phyloP scores from a whole-genome alignment of 495 filamentous ascomycete genomes.

The Daldinia vernicosa region DNA sequence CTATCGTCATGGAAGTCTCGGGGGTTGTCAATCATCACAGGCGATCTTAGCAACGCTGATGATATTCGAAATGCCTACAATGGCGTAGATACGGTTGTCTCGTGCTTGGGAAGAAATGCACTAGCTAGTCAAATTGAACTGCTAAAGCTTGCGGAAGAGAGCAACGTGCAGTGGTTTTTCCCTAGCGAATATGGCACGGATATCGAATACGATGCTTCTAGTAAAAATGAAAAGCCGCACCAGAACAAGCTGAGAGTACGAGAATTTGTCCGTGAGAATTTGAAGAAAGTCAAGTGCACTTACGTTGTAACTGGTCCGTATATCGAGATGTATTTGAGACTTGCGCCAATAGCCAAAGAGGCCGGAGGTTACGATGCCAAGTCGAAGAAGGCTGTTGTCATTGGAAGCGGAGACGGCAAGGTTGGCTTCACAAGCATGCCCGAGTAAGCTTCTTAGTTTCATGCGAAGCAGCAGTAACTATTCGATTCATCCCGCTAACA shows the following conservation, averaged over 20 bases:
- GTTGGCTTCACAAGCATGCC: conserved; percentile 72
- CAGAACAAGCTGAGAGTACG: conserved; percentile 74
- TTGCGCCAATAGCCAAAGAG: conserved; percentile 45
- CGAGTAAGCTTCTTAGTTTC: conserved; percentile 62
- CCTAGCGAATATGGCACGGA: conserved; percentile 81
- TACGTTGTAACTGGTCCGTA: conserved; percentile 78
- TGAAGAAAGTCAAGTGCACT: conserved; percentile 66
- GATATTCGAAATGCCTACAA: conserved; percentile 64
- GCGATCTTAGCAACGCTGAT: conserved; percentile 62
- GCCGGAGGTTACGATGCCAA: conserved; percentile 65
- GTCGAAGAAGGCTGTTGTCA: conserved; percentile 64
- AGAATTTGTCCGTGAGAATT: conserved; percentile 60
- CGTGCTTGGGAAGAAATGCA: conserved; percentile 67
- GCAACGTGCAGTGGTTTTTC: conserved; percentile 70
- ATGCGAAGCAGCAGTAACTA: background rate
- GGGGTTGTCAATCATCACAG: conserved; percentile 66
- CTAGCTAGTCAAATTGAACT: conserved; percentile 67
- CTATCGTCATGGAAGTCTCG: conserved; percentile 59
- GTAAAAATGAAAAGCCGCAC: conserved; percentile 70
- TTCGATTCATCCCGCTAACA: conserved; percentile 13
- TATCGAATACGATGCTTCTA: conserved; percentile 69
- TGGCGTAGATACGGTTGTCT: conserved; percentile 73
- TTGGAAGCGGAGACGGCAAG: conserved; percentile 64
- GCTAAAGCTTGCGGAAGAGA: conserved; percentile 65
- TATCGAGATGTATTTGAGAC: conserved; percentile 68